A percentile compares a stretch with the other conserved stretches of the same genome.
phyloP scores from a whole-genome alignment of 805 yeast genomes.

The Pichia deserticola region DNA sequence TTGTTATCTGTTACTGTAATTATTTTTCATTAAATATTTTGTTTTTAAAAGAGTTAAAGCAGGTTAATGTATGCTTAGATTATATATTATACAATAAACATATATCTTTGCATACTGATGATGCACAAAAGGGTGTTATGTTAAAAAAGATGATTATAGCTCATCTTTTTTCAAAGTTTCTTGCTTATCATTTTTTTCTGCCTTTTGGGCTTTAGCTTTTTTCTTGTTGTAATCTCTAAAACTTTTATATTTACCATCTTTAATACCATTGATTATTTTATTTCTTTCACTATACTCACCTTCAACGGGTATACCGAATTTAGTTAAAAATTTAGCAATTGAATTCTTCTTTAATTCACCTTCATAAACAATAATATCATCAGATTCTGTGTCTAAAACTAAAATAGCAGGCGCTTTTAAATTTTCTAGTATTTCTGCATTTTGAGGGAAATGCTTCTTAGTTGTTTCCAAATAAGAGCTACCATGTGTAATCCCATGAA shows the following conservation, averaged over 20 bases:
- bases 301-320: conserved; percentile 28
- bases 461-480: conserved; percentile 13
- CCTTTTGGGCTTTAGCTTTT: conserved; percentile 17
- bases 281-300: conserved; percentile 28
- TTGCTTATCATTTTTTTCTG: not conserved
- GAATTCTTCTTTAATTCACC: conserved; percentile 27
- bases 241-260: conserved; percentile 17
- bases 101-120: too few species aligned
- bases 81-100: too few species aligned
- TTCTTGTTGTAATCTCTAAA: conserved; percentile 16
- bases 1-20: too few species aligned
- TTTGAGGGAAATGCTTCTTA: conserved; percentile 7
- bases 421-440: conserved; percentile 9
- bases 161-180: conserved; percentile 13
- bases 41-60: too few species aligned
- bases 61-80: too few species aligned
- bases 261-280: conserved; percentile 16
- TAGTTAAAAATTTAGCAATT: conserved; percentile 26
- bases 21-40: too few species aligned
- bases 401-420: conserved; percentile 20
- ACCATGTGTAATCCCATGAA: conserved; percentile 31
- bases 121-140: not conserved
- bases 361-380: conserved; percentile 13
- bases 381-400: conserved; percentile 13
- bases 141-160: conserved; percentile 3